A percentile compares a stretch with the other conserved stretches of the same genome.
These are phyloP conservation scores for Vishniacozyma victoriae DNA, from an alignment of 768 basidiomycete genomes.

Conservation along the genomic window DNA sequence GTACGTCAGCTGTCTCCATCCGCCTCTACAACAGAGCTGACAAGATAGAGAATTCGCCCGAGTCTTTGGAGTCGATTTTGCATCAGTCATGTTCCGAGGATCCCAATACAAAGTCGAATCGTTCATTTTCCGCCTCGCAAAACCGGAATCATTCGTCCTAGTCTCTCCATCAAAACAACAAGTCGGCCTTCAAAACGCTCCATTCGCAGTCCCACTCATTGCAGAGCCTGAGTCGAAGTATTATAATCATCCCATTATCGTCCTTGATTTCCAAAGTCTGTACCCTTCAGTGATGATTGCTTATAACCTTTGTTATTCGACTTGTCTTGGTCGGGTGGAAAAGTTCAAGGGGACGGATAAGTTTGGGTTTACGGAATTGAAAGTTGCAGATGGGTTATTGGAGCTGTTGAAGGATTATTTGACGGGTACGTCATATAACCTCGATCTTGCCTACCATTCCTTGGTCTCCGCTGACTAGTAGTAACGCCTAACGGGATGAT, in stretches of 20 bases:
- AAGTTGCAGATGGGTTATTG: slow-evolving; percentile 62
- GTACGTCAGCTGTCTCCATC: slow-evolving; percentile 52
- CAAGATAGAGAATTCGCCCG: slow-evolving; percentile 87
- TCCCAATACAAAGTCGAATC: slow-evolving; percentile 99
- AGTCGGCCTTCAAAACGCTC: slow-evolving; percentile 91
- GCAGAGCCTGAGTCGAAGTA: slow-evolving; percentile 92
- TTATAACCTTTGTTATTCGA: slow-evolving; percentile 82
- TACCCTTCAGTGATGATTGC: slow-evolving; percentile 99
- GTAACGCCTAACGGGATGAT: slow-evolving; percentile 94
- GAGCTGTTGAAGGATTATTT: slow-evolving; percentile 69
- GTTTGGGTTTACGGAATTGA: slow-evolving; percentile 71
- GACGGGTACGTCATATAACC: slow-evolving; percentile 54
- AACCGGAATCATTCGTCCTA: slow-evolving; percentile 86
- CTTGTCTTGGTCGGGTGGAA: slow-evolving; percentile 81
- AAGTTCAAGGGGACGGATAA: slow-evolving; percentile 83
- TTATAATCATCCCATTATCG: slow-evolving; percentile 84
- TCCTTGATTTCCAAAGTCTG: slow-evolving; percentile 91
- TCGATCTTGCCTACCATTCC: neutral
- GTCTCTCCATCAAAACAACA: slow-evolving; percentile 82
- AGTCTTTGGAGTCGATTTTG: slow-evolving; percentile 95
- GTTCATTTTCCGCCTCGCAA: slow-evolving; percentile 94
- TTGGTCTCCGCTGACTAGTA: slow-evolving; percentile 40
- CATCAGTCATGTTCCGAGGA: slow-evolving; percentile 86
- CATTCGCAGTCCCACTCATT: slow-evolving; percentile 83
- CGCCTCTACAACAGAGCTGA: neutral